Conservation (phyloP, 208 protist species). For the Leishmania guyanensis region DNA sequence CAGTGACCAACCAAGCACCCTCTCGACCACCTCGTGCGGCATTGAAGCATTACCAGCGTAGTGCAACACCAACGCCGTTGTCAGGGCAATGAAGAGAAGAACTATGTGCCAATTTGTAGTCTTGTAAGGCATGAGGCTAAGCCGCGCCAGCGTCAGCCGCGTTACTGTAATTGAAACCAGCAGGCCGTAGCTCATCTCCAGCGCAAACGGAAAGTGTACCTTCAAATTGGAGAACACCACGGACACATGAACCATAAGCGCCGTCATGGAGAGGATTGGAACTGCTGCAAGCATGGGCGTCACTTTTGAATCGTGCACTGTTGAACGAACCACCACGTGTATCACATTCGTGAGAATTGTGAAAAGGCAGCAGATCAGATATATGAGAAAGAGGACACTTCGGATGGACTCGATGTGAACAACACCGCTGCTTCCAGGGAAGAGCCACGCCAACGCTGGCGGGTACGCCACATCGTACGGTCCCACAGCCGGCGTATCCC, state of each 20-base stretch:
- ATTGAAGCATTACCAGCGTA: slow-evolving; percentile 17
- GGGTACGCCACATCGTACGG: slow-evolving; percentile 44
- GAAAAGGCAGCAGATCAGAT: slow-evolving; percentile 33
- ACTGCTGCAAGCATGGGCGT: slow-evolving; percentile 42
- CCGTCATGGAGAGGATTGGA: slow-evolving; percentile 43
- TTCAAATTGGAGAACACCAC: slow-evolving; percentile 46
- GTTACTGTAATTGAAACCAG: slow-evolving; percentile 77
- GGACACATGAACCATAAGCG: slow-evolving; percentile 60
- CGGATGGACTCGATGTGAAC: slow-evolving; percentile 50
- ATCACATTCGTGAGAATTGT: slow-evolving; percentile 66
- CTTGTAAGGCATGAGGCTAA: slow-evolving; percentile 75
- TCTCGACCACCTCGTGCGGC: slow-evolving; percentile 21
- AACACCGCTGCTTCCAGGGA: slow-evolving; percentile 19
- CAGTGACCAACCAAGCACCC: slow-evolving; percentile 44
- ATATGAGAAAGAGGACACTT: slow-evolving; percentile 50
- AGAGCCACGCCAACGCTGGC: slow-evolving; percentile 4
- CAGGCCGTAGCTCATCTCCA: slow-evolving; percentile 82
- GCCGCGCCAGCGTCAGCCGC: slow-evolving; percentile 74
- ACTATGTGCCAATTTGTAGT: slow-evolving; percentile 46
- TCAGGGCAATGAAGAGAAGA: slow-evolving; percentile 31
- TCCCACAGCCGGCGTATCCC: slow-evolving; percentile 38
- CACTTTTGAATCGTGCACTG: slow-evolving; percentile 35
- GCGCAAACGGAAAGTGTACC: slow-evolving; percentile 52
- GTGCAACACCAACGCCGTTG: slow-evolving; percentile 36
- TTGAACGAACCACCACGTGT: slow-evolving; percentile 42